A percentile compares a stretch with the other conserved stretches of the same genome.
These are phyloP conservation scores for Gastrodia elata DNA, from an alignment of 106 monocot genomes.

Conservation along the genomic window DNA sequence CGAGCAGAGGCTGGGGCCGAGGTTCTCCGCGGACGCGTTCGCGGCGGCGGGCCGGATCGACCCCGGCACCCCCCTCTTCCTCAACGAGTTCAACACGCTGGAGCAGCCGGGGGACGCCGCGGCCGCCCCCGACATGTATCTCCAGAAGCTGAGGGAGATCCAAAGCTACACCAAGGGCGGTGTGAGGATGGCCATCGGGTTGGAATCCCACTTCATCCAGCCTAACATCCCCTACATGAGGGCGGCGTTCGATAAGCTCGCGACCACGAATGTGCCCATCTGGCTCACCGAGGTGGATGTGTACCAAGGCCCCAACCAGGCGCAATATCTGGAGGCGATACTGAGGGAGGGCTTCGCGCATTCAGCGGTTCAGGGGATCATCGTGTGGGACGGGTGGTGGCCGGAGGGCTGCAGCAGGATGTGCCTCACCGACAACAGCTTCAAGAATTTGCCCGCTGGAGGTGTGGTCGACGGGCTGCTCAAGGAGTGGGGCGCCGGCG, in stretches of 20 bases:
- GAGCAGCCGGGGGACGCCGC: conserved; percentile 33
- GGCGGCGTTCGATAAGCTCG: conserved; percentile 54
- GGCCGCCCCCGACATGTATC: conserved; percentile 33
- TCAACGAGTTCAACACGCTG: conserved; percentile 79
- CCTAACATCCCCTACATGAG: conserved; percentile 68
- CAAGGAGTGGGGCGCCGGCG: conserved; percentile 26
- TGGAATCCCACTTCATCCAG: conserved; percentile 53
- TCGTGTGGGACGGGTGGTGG: conserved; percentile 69
- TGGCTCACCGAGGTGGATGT: conserved; percentile 91
- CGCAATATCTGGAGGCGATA: conserved; percentile 44
- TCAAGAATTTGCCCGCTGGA: conserved; percentile 61
- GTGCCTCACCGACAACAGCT: conserved; percentile 76
- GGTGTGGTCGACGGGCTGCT: conserved; percentile 69
- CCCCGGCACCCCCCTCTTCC: conserved; percentile 32
- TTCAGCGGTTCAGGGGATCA: conserved; percentile 61
- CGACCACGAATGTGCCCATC: conserved; percentile 35
- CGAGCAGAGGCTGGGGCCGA: conserved; percentile 32
- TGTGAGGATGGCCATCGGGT: conserved; percentile 41
- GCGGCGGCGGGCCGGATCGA: conserved; percentile 33
- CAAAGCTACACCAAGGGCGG: conserved; percentile 5
- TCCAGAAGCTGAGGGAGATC: conserved; percentile 46
- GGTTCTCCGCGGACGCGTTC: conserved; percentile 34
- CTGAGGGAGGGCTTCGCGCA: conserved; percentile 61
- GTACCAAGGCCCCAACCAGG: conserved; percentile 25
- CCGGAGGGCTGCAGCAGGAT: conserved; percentile 48